phyloP scores from a whole-genome alignment of 2,329 filamentous ascomycete genomes.

The Lizonia empirigonia region DNA sequence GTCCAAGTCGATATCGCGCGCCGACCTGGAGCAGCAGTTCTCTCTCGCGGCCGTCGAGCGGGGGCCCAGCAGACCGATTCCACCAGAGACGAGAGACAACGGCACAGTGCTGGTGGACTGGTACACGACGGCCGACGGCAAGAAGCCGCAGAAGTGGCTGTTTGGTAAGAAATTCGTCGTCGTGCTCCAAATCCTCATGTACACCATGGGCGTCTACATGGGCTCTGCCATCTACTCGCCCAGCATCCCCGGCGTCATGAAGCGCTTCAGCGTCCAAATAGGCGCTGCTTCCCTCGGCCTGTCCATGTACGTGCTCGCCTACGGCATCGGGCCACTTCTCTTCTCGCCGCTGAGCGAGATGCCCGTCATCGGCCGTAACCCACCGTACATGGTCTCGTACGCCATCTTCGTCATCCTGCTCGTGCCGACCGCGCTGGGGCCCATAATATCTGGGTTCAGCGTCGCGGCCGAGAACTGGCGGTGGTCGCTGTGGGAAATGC shows the following conservation, averaged over 20 bases:
- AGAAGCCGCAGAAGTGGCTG: constrained; percentile 51
- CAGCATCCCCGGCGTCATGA: constrained; percentile 54
- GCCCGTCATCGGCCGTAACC: constrained; percentile 68
- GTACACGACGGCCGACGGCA: constrained; percentile 50
- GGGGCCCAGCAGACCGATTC: constrained; percentile 44
- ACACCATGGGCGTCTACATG: constrained; percentile 67
- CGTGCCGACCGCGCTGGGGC: constrained; percentile 65
- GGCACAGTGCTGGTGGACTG: constrained; percentile 52
- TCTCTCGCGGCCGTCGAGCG: constrained; percentile 43
- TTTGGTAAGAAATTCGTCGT: constrained; percentile 46
- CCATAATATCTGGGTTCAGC: constrained; percentile 75
- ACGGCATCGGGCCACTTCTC: constrained; percentile 66
- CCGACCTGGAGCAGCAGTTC: constrained; percentile 51
- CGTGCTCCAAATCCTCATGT: constrained; percentile 54
- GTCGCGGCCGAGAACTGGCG: constrained; percentile 74
- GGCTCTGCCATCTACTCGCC: constrained; percentile 59
- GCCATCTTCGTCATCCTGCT: constrained; percentile 70
- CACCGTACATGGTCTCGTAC: constrained; percentile 71
- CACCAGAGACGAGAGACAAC: constrained; percentile 43
- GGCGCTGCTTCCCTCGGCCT: constrained; percentile 63
- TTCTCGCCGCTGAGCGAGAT: constrained; percentile 72
- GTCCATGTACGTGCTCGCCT: constrained; percentile 66
- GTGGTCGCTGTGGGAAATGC: constrained; percentile 86
- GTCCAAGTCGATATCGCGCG: constrained; percentile 41
- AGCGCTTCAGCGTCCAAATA: constrained; percentile 59